Percentiles rank a stretch among this genome's conserved stretches.
Conservation (phyloP, 495 filamentous ascomycete genomes). For the Hypoxylon crocopeplum region DNA sequence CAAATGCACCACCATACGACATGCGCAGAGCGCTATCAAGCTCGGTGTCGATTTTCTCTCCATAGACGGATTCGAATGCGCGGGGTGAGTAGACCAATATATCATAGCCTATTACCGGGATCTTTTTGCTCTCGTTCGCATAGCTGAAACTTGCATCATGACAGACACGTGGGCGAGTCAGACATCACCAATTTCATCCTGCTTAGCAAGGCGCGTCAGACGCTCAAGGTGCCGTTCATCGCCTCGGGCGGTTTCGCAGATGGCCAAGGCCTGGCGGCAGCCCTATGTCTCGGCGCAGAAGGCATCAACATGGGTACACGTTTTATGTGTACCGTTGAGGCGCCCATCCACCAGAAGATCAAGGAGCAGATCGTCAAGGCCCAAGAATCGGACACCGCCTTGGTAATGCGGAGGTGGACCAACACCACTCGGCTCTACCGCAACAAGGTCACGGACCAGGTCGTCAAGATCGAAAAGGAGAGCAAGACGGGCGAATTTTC, state of each 20-base stretch:
- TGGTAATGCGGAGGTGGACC: conserved; percentile 89
- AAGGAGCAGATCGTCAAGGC: conserved; percentile 91
- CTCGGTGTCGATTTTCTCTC: conserved; percentile 95
- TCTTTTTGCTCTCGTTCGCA: conserved; percentile 4
- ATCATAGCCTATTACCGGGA: conserved; percentile 3
- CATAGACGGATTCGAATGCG: conserved; percentile 98
- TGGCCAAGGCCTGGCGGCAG: conserved; percentile 90
- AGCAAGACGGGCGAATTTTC: conserved; percentile 88
- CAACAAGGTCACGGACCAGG: conserved; percentile 85
- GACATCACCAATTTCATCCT: conserved; percentile 99
- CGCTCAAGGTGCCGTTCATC: conserved; percentile 87
- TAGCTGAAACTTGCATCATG: conserved; percentile 15
- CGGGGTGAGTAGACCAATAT: conserved; percentile 66
- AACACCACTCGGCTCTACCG: conserved; percentile 89
- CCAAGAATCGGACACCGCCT: conserved; percentile 86
- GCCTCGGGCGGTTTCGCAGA: conserved; percentile 96
- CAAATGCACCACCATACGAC: conserved; percentile 97
- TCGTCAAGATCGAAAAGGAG: conserved; percentile 82
- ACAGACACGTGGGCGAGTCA: conserved; percentile 79
- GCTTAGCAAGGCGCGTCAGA: conserved; percentile 82
- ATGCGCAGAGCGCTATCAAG: conserved; percentile 90
- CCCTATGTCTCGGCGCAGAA: conserved; percentile 88
- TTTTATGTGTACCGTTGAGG: conserved; percentile 92
- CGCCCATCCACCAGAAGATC: conserved; percentile 90
- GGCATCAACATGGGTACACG: conserved; percentile 97